Conservation (phyloP, 768 basidiomycete genomes). For the Cystobasidium onofrii region DNA sequence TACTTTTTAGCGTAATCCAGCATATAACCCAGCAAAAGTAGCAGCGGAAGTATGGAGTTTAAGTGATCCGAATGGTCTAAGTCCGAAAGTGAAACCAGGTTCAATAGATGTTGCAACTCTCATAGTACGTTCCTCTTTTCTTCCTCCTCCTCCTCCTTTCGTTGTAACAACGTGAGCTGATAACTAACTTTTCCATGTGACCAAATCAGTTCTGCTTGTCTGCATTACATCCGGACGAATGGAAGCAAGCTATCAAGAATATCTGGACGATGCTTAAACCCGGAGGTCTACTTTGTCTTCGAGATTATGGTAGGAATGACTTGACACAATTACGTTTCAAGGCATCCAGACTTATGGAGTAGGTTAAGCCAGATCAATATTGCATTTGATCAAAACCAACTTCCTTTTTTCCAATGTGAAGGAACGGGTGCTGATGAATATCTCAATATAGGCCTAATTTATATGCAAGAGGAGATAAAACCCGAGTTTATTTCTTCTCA, state of each 20-base stretch:
- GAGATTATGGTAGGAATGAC: conserved; percentile 93
- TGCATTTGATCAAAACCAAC: too few species aligned
- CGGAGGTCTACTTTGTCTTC: conserved; percentile 69
- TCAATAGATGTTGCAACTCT: conserved; percentile 84
- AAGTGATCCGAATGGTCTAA: conserved; percentile 51
- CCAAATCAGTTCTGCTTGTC: conserved; percentile 83
- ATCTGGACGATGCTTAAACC: conserved; percentile 85
- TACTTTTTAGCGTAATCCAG: conserved; percentile 57
- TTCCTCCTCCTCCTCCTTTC: background rate
- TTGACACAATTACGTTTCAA: conserved; percentile 92
- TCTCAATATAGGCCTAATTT: conserved; percentile 55
- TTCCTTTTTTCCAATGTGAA: background rate
- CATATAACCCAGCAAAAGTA: conserved; percentile 60
- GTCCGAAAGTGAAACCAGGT: conserved; percentile 57
- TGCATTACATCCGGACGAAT: conserved; percentile 87
- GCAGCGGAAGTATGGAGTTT: conserved; percentile 80
- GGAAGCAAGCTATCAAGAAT: conserved; percentile 72
- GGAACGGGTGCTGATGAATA: background rate
- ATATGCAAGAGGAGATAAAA: conserved; percentile 93
- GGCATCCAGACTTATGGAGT: conserved; percentile 63
- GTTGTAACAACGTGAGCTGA: too few species aligned
- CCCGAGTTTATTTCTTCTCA: conserved; percentile 93
- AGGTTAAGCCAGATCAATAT: conserved; percentile 48
- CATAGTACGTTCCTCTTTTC: conserved; percentile 47
- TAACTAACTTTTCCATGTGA: too few species aligned